A percentile compares a stretch with the other conserved stretches of the same genome.
These are phyloP conservation scores for Phytopythium cucurbitacearum DNA, from an alignment of 352 stramenopile species.

Conservation along the genomic window DNA sequence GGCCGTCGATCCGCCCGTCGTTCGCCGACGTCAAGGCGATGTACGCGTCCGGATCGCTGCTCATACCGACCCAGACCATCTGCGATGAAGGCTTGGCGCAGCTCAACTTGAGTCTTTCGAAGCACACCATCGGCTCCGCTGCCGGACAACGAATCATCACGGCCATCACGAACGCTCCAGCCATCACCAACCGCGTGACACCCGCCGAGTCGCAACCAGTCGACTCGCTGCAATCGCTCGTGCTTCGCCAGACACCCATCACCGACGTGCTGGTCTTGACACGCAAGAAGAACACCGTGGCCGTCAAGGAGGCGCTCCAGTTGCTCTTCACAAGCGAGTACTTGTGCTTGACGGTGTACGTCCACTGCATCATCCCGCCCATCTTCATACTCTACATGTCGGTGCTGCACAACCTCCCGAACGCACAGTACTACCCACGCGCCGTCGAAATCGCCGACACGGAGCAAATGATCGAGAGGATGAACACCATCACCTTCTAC, in stretches of 20 bases:
- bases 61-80: not conserved
- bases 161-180: not conserved
- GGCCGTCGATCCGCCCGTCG: not conserved
- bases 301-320: slow-evolving; percentile 26
- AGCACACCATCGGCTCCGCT: not conserved
- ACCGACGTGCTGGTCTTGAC: slow-evolving; percentile 6
- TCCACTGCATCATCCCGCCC: slow-evolving; percentile 25
- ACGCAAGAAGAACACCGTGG: slow-evolving; percentile 18
- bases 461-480: slow-evolving; percentile 12
- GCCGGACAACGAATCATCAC: not conserved
- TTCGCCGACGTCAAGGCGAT: slow-evolving; percentile 14
- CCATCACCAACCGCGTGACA: no score
- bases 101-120: not conserved
- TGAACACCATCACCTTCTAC: slow-evolving; percentile 16
- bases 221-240: not conserved
- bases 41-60: slow-evolving; percentile 15
- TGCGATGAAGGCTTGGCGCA: not conserved
- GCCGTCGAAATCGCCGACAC: slow-evolving; percentile 11
- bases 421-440: slow-evolving; percentile 23
- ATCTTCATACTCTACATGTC: slow-evolving; percentile 28
- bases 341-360: slow-evolving; percentile 22
- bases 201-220: not conserved
- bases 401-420: slow-evolving; percentile 15
- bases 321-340: slow-evolving; percentile 41
- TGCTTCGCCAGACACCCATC: slow-evolving; percentile 4